These are phyloP conservation scores for Pestalotiopsis fici DNA, from an alignment of 2,329 filamentous ascomycete species.

Conservation along the genomic window DNA sequence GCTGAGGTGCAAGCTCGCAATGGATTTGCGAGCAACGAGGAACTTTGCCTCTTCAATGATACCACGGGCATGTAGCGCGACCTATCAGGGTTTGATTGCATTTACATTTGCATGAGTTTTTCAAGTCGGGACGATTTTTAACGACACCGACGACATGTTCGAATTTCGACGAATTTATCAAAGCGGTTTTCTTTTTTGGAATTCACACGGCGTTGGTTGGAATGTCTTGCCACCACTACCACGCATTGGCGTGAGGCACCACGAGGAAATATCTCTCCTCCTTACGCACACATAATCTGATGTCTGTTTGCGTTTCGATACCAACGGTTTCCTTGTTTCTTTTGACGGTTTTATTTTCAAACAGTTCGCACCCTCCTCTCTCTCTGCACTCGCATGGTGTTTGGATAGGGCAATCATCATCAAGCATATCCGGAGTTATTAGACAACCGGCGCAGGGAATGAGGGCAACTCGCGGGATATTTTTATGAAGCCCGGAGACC, in stretches of 20 bases:
- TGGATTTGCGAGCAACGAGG: not conserved
- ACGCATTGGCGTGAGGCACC: not conserved
- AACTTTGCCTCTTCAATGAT: constrained; percentile 8
- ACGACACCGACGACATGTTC: not conserved
- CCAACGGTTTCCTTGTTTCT: not conserved
- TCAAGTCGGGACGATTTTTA: not conserved
- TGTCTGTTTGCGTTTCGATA: not conserved
- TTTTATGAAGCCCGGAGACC: constrained; percentile 16
- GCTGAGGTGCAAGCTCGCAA: not conserved
- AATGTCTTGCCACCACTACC: not conserved
- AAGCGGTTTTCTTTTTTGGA: not conserved
- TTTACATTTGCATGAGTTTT: constrained; percentile 1
- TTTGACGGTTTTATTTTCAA: not conserved
- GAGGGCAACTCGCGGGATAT: constrained; percentile 12
- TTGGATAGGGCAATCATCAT: not conserved
- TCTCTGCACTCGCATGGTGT: not conserved
- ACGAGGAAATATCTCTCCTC: not conserved
- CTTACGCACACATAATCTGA: not conserved
- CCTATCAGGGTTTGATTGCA: constrained; percentile 16
- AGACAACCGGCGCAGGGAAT: not conserved
- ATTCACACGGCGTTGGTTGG: not conserved
- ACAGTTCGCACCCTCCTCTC: not conserved
- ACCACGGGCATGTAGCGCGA: constrained; percentile 12
- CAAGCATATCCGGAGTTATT: constrained; percentile 1
- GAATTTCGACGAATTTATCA: not conserved